These are phyloP conservation scores for Micromonas commoda DNA, from an alignment of 139 green algal genomes.

Conservation along the genomic window DNA sequence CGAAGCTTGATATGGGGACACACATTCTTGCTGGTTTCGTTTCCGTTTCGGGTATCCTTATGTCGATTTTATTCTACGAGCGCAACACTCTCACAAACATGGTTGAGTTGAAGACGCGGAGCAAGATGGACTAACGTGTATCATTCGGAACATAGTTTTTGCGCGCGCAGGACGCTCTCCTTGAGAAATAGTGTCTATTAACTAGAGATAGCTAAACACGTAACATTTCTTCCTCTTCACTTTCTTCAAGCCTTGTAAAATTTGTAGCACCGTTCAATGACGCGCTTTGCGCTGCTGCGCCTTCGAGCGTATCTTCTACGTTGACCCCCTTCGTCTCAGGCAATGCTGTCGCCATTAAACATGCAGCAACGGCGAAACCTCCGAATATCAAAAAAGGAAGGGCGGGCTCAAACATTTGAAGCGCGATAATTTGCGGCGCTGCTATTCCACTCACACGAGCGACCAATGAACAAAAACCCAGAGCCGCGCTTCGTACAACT, in stretches of 20 bases:
- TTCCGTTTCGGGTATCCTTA: too few relatives aligned
- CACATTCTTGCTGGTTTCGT: too few relatives aligned
- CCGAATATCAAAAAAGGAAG: slow-evolving; percentile 4
- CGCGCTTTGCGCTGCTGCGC: neutral
- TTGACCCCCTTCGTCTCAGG: slow-evolving; percentile 14
- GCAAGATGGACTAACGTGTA: too few relatives aligned
- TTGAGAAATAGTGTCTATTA: too few relatives aligned
- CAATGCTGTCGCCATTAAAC: neutral
- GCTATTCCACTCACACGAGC: slow-evolving; percentile 3
- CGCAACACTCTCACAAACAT: too few relatives aligned
- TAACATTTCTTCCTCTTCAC: neutral
- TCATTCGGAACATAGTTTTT: too few relatives aligned
- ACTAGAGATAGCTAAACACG: too few relatives aligned
- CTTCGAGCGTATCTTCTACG: slow-evolving; percentile 10
- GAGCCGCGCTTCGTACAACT: neutral
- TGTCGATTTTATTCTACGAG: too few relatives aligned
- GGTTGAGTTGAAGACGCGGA: too few relatives aligned
- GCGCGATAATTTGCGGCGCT: neutral
- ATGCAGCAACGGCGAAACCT: neutral
- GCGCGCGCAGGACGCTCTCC: too few relatives aligned
- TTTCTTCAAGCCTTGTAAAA: neutral
- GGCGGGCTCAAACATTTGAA: neutral
- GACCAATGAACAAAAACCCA: slow-evolving; percentile 7
- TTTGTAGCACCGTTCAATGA: neutral
- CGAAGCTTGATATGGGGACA: too few relatives aligned